A percentile compares a stretch with the other conserved stretches of the same genome.
Conservation (phyloP, 1,284 basidiomycete genomes). For the Moesziomyces sp. region DNA sequence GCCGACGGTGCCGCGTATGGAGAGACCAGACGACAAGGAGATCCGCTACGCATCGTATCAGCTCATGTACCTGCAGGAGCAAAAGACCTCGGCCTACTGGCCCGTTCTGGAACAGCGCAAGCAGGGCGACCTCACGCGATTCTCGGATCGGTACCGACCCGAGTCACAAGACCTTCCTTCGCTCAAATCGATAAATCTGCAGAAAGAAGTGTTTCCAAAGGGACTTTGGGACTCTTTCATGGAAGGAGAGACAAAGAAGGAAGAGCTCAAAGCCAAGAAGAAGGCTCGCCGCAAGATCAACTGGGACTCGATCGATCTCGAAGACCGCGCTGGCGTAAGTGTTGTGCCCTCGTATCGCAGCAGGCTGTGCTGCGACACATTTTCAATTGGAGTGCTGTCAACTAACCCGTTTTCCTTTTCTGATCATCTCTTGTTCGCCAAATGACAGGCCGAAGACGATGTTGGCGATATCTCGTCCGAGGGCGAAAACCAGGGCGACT, state of each 20-base stretch:
- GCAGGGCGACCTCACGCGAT: conserved; percentile 54
- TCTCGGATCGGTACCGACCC: conserved; percentile 59
- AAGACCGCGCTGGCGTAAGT: conserved; percentile 46
- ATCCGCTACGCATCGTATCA: conserved; percentile 49
- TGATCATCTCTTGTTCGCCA: too few relatives aligned
- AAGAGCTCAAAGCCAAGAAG: conserved; percentile 47
- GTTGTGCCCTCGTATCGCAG: background rate
- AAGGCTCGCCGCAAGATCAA: conserved; percentile 51
- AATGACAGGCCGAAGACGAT: conserved; percentile 49
- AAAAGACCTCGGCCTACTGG: conserved; percentile 53
- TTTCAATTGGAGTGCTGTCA: too few relatives aligned
- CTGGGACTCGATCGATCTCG: conserved; percentile 59
- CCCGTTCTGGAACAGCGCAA: conserved; percentile 39
- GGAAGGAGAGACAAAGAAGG: conserved; percentile 55
- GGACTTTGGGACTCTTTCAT: conserved; percentile 64
- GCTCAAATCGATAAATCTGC: conserved; percentile 52
- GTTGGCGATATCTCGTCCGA: conserved; percentile 52
- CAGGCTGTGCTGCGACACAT: too few relatives aligned
- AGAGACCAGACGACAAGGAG: conserved; percentile 44
- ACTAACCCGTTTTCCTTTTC: too few relatives aligned
- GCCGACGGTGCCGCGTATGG: conserved; percentile 34
- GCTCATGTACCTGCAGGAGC: conserved; percentile 50
- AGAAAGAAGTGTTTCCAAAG: conserved; percentile 60
- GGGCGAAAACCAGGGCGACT: conserved; percentile 61
- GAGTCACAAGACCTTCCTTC: conserved; percentile 50